Evolutionary conservation across 2,329 filamentous ascomycete genomes (phyloP).

Genomic region (Stagonosporopsis cucurbitacearum): DNA sequence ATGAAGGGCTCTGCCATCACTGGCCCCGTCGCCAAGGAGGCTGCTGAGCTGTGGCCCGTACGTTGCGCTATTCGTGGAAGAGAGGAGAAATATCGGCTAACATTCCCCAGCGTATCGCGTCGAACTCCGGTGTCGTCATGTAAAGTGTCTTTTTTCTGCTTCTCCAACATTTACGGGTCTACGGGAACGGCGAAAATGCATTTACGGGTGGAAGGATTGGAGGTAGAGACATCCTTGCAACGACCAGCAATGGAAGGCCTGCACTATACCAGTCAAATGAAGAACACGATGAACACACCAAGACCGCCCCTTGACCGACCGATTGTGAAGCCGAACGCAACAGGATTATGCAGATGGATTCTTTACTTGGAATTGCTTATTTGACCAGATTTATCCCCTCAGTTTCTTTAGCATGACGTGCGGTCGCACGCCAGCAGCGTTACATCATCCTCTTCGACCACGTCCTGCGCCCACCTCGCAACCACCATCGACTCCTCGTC

Average conservation of each 20-base stretch:
- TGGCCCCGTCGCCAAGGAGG: constrained; percentile 98
- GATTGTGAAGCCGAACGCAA: constrained; percentile 8
- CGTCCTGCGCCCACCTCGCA: constrained; percentile 38
- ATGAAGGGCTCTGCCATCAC: constrained; percentile 99
- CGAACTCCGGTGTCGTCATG: constrained; percentile 99
- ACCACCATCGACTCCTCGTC: constrained; percentile 34
- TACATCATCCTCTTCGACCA: constrained; percentile 31
- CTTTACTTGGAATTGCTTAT: not conserved
- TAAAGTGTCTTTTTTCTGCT: constrained; percentile 64
- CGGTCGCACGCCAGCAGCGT: constrained; percentile 33
- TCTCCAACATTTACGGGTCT: constrained; percentile 50
- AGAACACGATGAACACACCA: constrained; percentile 37
- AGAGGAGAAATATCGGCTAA: constrained; percentile 39
- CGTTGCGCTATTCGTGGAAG: constrained; percentile 50
- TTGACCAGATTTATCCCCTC: not conserved
- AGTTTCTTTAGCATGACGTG: constrained; percentile 28
- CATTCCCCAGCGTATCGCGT: constrained; percentile 84
- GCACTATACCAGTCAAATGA: constrained; percentile 45
- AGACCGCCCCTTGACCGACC: constrained; percentile 6
- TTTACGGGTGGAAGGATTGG: constrained; percentile 47
- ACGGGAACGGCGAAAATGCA: constrained; percentile 51
- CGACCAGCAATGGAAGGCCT: constrained; percentile 47
- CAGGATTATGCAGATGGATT: not conserved
- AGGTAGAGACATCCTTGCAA: constrained; percentile 43
- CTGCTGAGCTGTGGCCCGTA: constrained; percentile 98